Percentiles rank a stretch among this genome's conserved stretches.
Conservation (phyloP, 2,329 filamentous ascomycete species). For the Mollisiaceae sp. region DNA sequence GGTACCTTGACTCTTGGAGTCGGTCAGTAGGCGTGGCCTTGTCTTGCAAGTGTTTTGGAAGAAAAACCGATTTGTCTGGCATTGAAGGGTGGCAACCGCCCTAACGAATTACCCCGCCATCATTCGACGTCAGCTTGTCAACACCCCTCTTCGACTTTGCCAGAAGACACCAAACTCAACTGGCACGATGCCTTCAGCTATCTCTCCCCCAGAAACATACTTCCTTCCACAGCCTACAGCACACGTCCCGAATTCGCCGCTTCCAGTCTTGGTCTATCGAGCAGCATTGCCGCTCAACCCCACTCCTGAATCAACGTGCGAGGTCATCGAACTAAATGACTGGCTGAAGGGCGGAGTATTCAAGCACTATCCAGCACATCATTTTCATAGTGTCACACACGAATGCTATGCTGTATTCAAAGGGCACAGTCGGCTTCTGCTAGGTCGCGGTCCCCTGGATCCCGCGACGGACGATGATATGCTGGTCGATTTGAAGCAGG, state of each 20-base stretch:
- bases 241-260: constrained; percentile 42
- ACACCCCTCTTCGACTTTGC: neutral
- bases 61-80: neutral
- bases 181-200: constrained; percentile 22
- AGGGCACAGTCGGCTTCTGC: constrained; percentile 38
- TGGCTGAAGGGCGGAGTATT: constrained; percentile 43
- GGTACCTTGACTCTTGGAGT: constrained; percentile 44
- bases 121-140: constrained; percentile 8
- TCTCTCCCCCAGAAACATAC: constrained; percentile 26
- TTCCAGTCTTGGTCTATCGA: constrained; percentile 46
- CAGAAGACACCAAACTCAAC: neutral
- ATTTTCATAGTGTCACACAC: constrained; percentile 46
- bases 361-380: constrained; percentile 32
- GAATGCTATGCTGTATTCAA: constrained; percentile 45
- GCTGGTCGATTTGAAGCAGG: constrained; percentile 30
- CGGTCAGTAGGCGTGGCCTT: constrained; percentile 11
- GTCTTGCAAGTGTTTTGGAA: neutral
- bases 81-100: neutral
- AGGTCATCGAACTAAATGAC: constrained; percentile 39
- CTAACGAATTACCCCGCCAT: constrained; percentile 5
- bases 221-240: constrained; percentile 32
- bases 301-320: constrained; percentile 34
- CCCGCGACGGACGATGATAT: constrained; percentile 26
- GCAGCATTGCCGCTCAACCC: constrained; percentile 39
- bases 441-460: constrained; percentile 42